A percentile compares a stretch with the other conserved stretches of the same genome.
These are phyloP conservation scores for Chaetoscypha palmicola DNA, from an alignment of 2,329 filamentous ascomycete genomes.

Conservation along the genomic window DNA sequence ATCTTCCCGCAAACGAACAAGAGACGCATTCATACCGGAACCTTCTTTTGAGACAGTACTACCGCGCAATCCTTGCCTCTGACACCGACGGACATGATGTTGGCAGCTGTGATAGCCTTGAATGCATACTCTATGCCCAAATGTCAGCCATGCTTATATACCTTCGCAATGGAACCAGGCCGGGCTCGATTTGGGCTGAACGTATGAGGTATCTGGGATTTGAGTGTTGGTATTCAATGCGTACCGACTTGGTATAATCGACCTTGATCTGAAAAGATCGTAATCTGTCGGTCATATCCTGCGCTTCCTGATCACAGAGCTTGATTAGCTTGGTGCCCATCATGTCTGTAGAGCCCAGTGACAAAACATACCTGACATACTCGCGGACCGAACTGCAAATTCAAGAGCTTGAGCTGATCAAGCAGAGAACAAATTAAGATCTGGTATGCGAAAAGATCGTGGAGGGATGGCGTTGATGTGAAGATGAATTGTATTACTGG, in stretches of 20 bases:
- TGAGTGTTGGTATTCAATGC: constrained; percentile 33
- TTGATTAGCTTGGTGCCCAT: constrained; percentile 21
- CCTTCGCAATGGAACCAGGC: no score
- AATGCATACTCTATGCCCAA: constrained; percentile 86
- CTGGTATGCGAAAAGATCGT: not conserved
- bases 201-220: no score
- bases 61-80: constrained; percentile 96
- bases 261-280: constrained; percentile 98
- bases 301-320: constrained; percentile 55
- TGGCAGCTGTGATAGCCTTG: constrained; percentile 98
- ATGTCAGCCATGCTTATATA: constrained; percentile 29
- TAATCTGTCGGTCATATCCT: constrained; percentile 98
- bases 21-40: constrained; percentile 63
- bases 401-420: not conserved
- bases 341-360: constrained; percentile 5
- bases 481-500: constrained; percentile 1
- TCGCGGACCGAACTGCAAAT: constrained; percentile 12
- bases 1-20: constrained; percentile 9
- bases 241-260: constrained; percentile 98
- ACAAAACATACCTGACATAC: constrained; percentile 34
- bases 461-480: constrained; percentile 6
- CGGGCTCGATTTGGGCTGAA: no score
- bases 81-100: constrained; percentile 96
- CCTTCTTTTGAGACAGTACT: constrained; percentile 98
- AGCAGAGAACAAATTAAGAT: not conserved